A percentile compares a stretch with the other conserved stretches of the same genome.
phyloP scores from a whole-genome alignment of 345 rosid species.

The Syzygium jambos region DNA sequence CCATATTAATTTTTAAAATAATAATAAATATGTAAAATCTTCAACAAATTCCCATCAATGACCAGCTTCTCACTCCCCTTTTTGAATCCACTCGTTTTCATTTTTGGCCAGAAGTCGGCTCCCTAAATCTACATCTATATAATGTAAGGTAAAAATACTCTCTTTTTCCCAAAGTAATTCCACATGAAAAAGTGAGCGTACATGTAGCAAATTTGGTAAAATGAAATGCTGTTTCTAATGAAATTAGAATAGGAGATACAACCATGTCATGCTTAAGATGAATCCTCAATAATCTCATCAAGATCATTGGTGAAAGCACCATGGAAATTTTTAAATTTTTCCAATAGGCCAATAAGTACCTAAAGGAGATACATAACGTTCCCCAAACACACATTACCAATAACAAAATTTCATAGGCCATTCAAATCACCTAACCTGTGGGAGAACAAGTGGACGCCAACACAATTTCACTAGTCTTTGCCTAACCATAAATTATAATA shows the following conservation, averaged over 20 bases:
- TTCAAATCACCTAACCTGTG: neutral
- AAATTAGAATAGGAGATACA: neutral
- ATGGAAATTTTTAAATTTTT: neutral
- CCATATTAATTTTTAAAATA: neutral
- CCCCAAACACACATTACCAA: neutral
- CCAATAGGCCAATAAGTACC: neutral
- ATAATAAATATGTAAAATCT: neutral
- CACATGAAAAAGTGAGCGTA: neutral
- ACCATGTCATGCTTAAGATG: neutral
- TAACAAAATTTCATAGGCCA: neutral
- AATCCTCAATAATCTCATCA: neutral
- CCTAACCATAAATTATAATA: neutral
- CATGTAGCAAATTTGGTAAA: neutral
- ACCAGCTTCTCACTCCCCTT: neutral
- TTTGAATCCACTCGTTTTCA: neutral
- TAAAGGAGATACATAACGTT: neutral
- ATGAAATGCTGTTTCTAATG: neutral
- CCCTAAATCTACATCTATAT: too few species aligned
- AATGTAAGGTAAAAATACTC: neutral
- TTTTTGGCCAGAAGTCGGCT: neutral
- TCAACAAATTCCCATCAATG: neutral
- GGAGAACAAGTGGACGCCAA: neutral
- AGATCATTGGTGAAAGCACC: neutral
- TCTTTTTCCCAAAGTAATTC: neutral
- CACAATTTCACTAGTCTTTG: neutral